Percentiles rank a stretch among this genome's conserved stretches.
Evolutionary conservation across 495 filamentous ascomycete species (phyloP).

Genomic region (Hypoxylon intermedium): DNA sequence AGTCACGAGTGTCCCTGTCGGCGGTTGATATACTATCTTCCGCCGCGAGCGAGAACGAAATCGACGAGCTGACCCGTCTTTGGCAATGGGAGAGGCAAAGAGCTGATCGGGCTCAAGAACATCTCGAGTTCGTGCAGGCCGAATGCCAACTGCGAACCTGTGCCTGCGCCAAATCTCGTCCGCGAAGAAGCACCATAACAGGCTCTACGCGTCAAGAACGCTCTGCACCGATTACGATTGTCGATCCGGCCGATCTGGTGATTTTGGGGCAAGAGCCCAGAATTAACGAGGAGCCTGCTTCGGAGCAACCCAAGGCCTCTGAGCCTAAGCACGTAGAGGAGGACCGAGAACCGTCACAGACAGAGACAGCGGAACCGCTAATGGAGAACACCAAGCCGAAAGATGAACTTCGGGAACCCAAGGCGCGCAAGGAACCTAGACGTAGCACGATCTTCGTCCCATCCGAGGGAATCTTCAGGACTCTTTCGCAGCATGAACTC

Average conservation of each 20-base stretch:
- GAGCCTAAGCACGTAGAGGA: neutral
- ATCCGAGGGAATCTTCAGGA: conserved; percentile 60
- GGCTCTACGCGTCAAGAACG: conserved; percentile 43
- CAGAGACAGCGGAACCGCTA: conserved; percentile 11
- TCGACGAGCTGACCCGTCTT: conserved; percentile 67
- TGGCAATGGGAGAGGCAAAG: conserved; percentile 70
- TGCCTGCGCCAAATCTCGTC: conserved; percentile 55
- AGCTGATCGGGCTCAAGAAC: conserved; percentile 71
- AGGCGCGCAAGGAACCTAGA: conserved; percentile 37
- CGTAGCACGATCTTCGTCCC: conserved; percentile 57
- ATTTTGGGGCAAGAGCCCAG: conserved; percentile 48
- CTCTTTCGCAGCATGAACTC: conserved; percentile 55
- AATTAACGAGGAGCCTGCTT: conserved; percentile 2
- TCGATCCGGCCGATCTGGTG: conserved; percentile 51
- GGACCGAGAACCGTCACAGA: neutral
- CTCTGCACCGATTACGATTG: conserved; percentile 36
- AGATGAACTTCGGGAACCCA: conserved; percentile 40
- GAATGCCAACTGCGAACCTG: conserved; percentile 81
- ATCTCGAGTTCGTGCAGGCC: conserved; percentile 80
- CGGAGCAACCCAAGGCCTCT: neutral
- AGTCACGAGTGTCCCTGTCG: conserved; percentile 48
- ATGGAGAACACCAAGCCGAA: conserved; percentile 5
- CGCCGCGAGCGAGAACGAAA: conserved; percentile 54
- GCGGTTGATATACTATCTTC: conserved; percentile 51
- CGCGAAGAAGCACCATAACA: conserved; percentile 30